A percentile compares a stretch with the other conserved stretches of the same genome.
These are phyloP conservation scores for Aspergillus fijiensis DNA, from an alignment of 2,329 filamentous ascomycete species.

Conservation along the genomic window DNA sequence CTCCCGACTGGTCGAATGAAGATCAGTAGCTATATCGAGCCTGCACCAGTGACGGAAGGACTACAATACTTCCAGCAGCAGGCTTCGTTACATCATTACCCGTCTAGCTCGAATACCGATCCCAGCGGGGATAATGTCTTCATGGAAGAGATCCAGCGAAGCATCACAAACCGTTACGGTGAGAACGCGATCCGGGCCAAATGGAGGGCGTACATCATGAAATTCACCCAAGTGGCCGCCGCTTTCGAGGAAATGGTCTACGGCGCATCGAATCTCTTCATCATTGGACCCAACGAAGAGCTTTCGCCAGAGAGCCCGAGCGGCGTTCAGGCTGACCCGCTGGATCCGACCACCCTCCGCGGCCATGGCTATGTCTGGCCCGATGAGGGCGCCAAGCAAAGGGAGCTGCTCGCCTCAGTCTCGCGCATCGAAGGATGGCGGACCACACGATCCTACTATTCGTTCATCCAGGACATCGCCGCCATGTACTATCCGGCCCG, in stretches of 20 bases:
- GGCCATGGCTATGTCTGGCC: constrained; percentile 96
- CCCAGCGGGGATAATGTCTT: constrained; percentile 84
- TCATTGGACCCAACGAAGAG: constrained; percentile 71
- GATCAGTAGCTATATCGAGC: constrained; percentile 85
- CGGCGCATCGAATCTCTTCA: constrained; percentile 81
- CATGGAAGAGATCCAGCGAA: constrained; percentile 80
- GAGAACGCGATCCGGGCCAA: constrained; percentile 88
- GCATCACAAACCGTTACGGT: constrained; percentile 81
- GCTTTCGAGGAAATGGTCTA: constrained; percentile 96
- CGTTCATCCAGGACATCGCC: constrained; percentile 75
- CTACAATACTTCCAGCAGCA: constrained; percentile 84
- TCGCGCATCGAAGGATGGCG: constrained; percentile 96
- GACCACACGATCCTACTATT: constrained; percentile 91
- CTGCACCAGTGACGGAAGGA: constrained; percentile 78
- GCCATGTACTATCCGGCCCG: constrained; percentile 39
- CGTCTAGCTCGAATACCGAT: constrained; percentile 51
- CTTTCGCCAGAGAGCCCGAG: constrained; percentile 53
- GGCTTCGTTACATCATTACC: constrained; percentile 27
- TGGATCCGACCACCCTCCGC: constrained; percentile 56
- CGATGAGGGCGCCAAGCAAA: constrained; percentile 74
- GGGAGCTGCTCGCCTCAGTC: constrained; percentile 87
- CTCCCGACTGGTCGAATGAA: constrained; percentile 88
- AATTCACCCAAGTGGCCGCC: constrained; percentile 87
- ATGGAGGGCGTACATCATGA: constrained; percentile 91
- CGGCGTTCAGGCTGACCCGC: constrained; percentile 34